phyloP scores from a whole-genome alignment of 192 early-diverging fungal genomes.

The Dissophora globulifera region DNA sequence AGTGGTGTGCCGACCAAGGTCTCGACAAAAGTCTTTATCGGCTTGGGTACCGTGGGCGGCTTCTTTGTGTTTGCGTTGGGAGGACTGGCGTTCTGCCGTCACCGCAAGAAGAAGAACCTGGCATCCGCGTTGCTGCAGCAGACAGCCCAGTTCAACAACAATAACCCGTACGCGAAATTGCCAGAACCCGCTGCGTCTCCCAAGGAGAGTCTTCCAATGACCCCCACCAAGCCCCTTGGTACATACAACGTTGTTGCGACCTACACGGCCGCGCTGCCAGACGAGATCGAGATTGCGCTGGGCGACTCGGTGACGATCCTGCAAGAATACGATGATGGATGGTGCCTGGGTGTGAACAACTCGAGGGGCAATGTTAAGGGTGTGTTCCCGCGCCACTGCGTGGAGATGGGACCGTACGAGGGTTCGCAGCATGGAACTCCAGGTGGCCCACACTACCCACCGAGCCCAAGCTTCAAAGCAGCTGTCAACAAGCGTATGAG shows the following conservation, averaged over 20 bases:
- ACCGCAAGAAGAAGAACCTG: constrained; percentile 51
- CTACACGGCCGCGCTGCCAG: constrained; percentile 65
- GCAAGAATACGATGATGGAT: constrained; percentile 69
- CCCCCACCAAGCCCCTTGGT: constrained; percentile 54
- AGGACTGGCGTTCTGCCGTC: constrained; percentile 42
- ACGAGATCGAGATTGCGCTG: constrained; percentile 65
- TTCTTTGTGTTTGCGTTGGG: constrained; percentile 38
- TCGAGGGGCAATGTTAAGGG: constrained; percentile 57
- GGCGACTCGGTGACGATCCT: constrained; percentile 65
- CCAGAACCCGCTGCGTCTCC: constrained; percentile 16
- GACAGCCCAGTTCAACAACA: constrained; percentile 55
- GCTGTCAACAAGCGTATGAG: constrained; percentile 49
- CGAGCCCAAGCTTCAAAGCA: constrained; percentile 40
- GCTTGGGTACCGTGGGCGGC: constrained; percentile 45
- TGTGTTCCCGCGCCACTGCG: constrained; percentile 67
- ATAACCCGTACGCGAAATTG: constrained; percentile 44
- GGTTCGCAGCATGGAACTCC: constrained; percentile 29
- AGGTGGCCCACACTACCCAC: constrained; percentile 28
- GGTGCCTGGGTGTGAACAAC: constrained; percentile 65
- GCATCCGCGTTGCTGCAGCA: constrained; percentile 38
- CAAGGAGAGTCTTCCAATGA: constrained; percentile 42
- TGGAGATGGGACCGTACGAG: constrained; percentile 45
- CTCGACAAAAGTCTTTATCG: constrained; percentile 31
- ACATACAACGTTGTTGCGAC: constrained; percentile 58
- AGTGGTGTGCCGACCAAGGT: constrained; percentile 29